These are phyloP conservation scores for Fusarium udum DNA, from an alignment of 2,329 filamentous ascomycete species.

Conservation along the genomic window DNA sequence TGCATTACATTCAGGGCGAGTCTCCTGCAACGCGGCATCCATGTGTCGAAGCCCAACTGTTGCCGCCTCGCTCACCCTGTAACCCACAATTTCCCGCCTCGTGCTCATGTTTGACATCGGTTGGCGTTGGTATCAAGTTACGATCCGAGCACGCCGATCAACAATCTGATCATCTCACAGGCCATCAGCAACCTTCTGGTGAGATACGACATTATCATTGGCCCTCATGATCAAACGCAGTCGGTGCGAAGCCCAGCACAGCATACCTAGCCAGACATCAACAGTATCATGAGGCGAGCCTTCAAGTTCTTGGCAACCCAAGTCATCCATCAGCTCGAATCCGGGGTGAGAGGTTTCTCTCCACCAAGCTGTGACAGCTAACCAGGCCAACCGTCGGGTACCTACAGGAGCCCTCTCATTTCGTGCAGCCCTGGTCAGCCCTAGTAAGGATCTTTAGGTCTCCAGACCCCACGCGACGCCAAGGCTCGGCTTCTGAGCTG, in stretches of 20 bases:
- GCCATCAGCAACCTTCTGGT: neutral
- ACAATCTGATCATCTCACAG: constrained; percentile 10
- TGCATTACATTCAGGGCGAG: neutral
- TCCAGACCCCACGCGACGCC: constrained; percentile 32
- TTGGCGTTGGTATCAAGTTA: constrained; percentile 34
- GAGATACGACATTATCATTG: constrained; percentile 3
- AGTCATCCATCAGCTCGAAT: constrained; percentile 33
- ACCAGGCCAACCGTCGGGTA: constrained; percentile 28
- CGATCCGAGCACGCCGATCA: constrained; percentile 36
- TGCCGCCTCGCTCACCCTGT: constrained; percentile 11
- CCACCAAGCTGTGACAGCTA: constrained; percentile 41
- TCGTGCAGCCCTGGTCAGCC: constrained; percentile 37
- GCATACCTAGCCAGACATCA: constrained; percentile 17
- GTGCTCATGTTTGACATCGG: constrained; percentile 23
- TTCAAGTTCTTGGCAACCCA: constrained; percentile 9
- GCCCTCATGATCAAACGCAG: constrained; percentile 19
- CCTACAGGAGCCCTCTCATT: constrained; percentile 34
- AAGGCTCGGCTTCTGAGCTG: constrained; percentile 24
- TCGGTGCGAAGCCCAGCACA: constrained; percentile 12
- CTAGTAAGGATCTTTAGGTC: constrained; percentile 29
- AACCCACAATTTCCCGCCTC: constrained; percentile 27
- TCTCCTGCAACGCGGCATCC: neutral
- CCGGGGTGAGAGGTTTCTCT: constrained; percentile 36
- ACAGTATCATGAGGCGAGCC: constrained; percentile 16
- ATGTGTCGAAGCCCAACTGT: neutral